phyloP scores from a whole-genome alignment of 371 early-diverging fungal genomes.

The Dichotomocladium elegans region DNA sequence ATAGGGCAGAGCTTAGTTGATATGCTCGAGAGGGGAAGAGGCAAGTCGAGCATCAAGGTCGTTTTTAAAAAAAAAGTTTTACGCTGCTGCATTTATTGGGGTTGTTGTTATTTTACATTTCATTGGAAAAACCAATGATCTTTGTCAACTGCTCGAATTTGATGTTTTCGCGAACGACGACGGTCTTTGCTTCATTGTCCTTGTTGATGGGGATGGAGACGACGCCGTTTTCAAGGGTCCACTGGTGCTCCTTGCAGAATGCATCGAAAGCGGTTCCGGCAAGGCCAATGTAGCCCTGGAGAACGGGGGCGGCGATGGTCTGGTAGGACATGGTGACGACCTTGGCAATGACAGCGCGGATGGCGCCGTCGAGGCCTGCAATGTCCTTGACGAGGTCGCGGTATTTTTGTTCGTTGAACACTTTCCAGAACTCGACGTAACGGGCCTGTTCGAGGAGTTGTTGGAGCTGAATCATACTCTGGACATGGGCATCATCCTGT shows the following conservation, averaged over 20 bases:
- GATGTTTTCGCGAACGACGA: conserved; percentile 82
- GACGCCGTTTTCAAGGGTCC: conserved; percentile 60
- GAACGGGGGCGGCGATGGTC: conserved; percentile 55
- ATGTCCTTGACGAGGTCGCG: conserved; percentile 60
- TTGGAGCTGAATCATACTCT: conserved; percentile 69
- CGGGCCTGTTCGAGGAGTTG: conserved; percentile 75
- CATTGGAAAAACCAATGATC: conserved; percentile 67
- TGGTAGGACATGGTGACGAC: conserved; percentile 80
- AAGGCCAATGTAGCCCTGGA: conserved; percentile 67
- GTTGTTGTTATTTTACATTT: conserved; percentile 31
- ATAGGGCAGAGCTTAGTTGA: no score
- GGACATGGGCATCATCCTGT: conserved; percentile 53
- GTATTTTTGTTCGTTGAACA: conserved; percentile 47
- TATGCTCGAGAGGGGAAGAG: no score
- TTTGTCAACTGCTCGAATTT: conserved; percentile 79
- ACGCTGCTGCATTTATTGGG: no score
- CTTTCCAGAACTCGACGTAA: conserved; percentile 80
- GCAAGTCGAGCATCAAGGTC: no score
- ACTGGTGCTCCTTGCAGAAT: conserved; percentile 61
- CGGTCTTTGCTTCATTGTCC: conserved; percentile 80
- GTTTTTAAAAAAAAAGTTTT: no score
- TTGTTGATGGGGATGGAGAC: conserved; percentile 75
- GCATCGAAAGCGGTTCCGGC: conserved; percentile 60
- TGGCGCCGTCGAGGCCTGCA: conserved; percentile 68
- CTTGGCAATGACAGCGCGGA: conserved; percentile 71